Evolutionary conservation across 352 stramenopile species (phyloP).

Genomic region (Globisporangium acanthophoron): DNA sequence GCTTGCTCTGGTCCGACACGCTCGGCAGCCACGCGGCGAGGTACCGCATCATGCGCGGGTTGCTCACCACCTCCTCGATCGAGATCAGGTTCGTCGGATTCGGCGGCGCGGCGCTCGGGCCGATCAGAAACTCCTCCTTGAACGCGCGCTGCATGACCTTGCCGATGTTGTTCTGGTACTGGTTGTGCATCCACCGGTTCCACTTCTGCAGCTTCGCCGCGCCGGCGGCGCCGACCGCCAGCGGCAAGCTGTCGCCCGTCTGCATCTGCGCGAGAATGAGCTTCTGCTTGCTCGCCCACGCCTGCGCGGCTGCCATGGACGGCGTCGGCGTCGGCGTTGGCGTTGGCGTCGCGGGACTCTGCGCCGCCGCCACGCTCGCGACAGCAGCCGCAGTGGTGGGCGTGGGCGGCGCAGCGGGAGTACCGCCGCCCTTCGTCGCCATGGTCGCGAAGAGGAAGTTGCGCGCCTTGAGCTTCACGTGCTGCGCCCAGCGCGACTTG

Average conservation of each 20-base stretch:
- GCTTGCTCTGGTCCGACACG: slow-evolving; percentile 57
- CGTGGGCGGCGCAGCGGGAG: slow-evolving; percentile 1
- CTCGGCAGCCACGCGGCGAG: slow-evolving; percentile 59
- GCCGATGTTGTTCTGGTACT: slow-evolving; percentile 68
- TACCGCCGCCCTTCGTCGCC: slow-evolving; percentile 18
- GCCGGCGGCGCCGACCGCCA: slow-evolving; percentile 19
- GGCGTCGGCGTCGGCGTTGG: slow-evolving; percentile 14
- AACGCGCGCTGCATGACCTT: slow-evolving; percentile 62
- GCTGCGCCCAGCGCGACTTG: slow-evolving; percentile 77
- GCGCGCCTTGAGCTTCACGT: slow-evolving; percentile 78
- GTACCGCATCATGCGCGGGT: slow-evolving; percentile 78
- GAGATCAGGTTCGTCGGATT: slow-evolving; percentile 54
- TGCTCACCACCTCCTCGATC: slow-evolving; percentile 76
- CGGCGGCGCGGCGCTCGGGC: slow-evolving; percentile 18
- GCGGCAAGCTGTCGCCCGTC: slow-evolving; percentile 16
- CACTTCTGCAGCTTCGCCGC: slow-evolving; percentile 81
- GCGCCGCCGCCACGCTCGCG: too few relatives aligned
- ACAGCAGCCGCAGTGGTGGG: slow-evolving; percentile 3
- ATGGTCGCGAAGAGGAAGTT: slow-evolving; percentile 73
- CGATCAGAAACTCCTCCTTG: slow-evolving; percentile 49
- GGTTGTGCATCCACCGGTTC: slow-evolving; percentile 74
- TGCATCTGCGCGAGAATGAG: slow-evolving; percentile 54
- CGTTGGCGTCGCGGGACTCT: neutral
- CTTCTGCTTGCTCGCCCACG: slow-evolving; percentile 76
- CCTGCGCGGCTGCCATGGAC: slow-evolving; percentile 46